Conservation (phyloP, 257 asterid genomes). For the Solanum chiquidenum region DNA sequence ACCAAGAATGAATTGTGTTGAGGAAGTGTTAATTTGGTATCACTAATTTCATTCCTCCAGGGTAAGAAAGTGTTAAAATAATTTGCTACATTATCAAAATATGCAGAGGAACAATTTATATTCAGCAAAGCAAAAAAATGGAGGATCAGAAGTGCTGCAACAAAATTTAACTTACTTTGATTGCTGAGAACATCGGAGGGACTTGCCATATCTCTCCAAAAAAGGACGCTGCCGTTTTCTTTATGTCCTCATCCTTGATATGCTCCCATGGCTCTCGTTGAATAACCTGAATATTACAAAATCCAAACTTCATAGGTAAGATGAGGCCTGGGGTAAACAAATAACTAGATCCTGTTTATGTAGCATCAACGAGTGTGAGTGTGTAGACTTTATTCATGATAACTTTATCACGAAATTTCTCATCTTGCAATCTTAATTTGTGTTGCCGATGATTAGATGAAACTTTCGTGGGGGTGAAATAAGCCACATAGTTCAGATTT, state of each 20-base stretch:
- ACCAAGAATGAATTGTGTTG: background rate
- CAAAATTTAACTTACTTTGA: slow-evolving; percentile 52
- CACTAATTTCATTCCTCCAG: background rate
- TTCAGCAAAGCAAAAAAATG: background rate
- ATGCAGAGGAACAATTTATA: background rate
- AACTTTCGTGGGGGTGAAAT: background rate
- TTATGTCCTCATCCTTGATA: slow-evolving; percentile 67
- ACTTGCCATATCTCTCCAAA: slow-evolving; percentile 95
- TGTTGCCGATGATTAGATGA: background rate
- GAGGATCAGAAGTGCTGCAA: background rate
- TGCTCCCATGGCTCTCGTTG: slow-evolving; percentile 97
- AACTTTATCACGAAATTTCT: background rate
- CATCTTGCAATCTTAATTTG: background rate
- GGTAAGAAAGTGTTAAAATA: background rate
- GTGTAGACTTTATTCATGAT: background rate
- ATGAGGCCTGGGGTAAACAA: background rate
- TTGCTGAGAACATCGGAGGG: slow-evolving; percentile 99
- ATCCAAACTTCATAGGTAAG: background rate
- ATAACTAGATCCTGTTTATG: background rate
- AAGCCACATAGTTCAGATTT: background rate
- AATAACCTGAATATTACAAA: slow-evolving; percentile 44
- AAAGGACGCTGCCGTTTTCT: slow-evolving; percentile 76
- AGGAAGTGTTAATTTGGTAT: background rate
- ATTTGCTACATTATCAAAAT: background rate
- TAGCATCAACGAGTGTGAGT: background rate